Evolutionary conservation across 306 rosid species (phyloP).

Genomic region (Inga laurina): DNA sequence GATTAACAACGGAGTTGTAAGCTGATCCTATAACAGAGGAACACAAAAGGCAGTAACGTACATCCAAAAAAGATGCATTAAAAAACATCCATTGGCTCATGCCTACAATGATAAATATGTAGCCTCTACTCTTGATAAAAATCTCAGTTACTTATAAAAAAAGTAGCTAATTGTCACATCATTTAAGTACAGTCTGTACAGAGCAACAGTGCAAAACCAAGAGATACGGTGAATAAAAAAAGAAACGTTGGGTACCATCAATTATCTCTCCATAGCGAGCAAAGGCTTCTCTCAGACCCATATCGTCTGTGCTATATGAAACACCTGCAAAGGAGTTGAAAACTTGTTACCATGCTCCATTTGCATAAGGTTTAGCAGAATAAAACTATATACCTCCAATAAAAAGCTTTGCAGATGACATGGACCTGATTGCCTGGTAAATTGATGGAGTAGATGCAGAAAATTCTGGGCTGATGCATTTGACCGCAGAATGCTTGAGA

Average conservation of each 20-base stretch:
- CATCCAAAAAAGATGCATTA: neutral
- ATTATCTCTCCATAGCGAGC: constrained; percentile 50
- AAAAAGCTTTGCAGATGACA: constrained; percentile 51
- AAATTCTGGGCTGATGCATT: constrained; percentile 40
- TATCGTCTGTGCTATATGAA: constrained; percentile 51
- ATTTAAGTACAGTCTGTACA: neutral
- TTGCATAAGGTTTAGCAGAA: neutral
- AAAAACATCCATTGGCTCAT: constrained; percentile 3
- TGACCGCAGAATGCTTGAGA: constrained; percentile 46
- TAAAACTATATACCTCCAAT: constrained; percentile 46
- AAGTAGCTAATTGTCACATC: constrained; percentile 2
- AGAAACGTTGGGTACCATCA: constrained; percentile 43
- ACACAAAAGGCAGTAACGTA: neutral
- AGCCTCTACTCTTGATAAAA: constrained; percentile 9
- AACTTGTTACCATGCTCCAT: neutral
- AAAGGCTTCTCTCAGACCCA: constrained; percentile 48
- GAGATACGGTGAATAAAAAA: neutral
- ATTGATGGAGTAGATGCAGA: constrained; percentile 42
- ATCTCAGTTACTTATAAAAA: neutral
- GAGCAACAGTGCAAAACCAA: constrained; percentile 23
- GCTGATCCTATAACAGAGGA: constrained; percentile 21
- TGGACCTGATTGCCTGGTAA: constrained; percentile 51
- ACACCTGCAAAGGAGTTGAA: constrained; percentile 41
- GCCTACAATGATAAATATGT: neutral
- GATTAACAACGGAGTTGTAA: neutral